These are phyloP conservation scores for Leccinum imitatum DNA, from an alignment of 768 basidiomycete species.

Conservation along the genomic window DNA sequence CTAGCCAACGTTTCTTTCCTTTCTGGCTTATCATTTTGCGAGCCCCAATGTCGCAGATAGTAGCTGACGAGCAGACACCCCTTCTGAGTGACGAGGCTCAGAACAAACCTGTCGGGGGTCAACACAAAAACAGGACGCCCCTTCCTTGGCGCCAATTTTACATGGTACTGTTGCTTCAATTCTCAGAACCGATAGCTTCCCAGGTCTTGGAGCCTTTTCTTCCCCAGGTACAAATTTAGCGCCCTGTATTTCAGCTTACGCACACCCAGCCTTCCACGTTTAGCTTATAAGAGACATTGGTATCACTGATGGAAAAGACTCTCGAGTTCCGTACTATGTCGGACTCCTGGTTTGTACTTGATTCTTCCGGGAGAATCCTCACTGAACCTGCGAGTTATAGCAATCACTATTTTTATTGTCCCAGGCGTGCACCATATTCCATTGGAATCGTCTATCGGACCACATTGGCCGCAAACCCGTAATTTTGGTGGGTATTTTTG, in stretches of 20 bases:
- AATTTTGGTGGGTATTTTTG: conserved; percentile 43
- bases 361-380: not conserved
- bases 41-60: too few relatives aligned
- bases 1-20: too few relatives aligned
- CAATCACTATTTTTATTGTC: conserved; percentile 50
- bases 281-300: conserved; percentile 32
- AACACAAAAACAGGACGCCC: conserved; percentile 41
- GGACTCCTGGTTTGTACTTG: conserved; percentile 42
- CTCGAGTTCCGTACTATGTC: conserved; percentile 47
- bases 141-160: conserved; percentile 69
- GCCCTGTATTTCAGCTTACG: not conserved
- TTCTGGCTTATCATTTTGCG: too few relatives aligned
- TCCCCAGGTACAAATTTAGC: conserved; percentile 45
- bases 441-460: conserved; percentile 54
- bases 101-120: too few relatives aligned
- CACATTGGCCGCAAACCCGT: conserved; percentile 49
- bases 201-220: conserved; percentile 76
- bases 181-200: conserved; percentile 72
- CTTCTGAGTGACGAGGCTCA: too few relatives aligned
- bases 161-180: conserved; percentile 66
- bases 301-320: conserved; percentile 45
- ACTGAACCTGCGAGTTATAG: conserved; percentile 20
- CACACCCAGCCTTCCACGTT: not conserved
- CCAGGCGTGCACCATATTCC: conserved; percentile 45
- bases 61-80: too few relatives aligned